These are phyloP conservation scores for Ramichloridium luteum DNA, from an alignment of 2,329 filamentous ascomycete species.

Conservation along the genomic window DNA sequence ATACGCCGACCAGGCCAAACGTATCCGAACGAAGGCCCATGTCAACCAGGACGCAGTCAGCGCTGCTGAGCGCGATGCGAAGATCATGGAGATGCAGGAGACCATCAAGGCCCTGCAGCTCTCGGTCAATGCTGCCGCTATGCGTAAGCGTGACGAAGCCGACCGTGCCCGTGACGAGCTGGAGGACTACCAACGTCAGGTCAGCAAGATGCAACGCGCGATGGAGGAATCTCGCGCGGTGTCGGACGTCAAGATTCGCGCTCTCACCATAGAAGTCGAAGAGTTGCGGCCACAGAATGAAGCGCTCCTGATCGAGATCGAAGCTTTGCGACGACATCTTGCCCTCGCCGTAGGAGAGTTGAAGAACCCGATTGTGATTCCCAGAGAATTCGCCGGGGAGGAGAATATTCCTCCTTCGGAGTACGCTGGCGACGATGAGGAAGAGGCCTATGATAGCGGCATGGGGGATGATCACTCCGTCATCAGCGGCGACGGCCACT, in stretches of 20 bases:
- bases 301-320: constrained; percentile 59
- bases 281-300: constrained; percentile 38
- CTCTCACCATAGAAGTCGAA: constrained; percentile 46
- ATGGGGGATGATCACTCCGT: constrained; percentile 36
- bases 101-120: constrained; percentile 81
- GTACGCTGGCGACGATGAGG: constrained; percentile 34
- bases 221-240: constrained; percentile 93
- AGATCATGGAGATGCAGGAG: constrained; percentile 89
- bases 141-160: constrained; percentile 58
- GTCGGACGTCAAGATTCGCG: constrained; percentile 85
- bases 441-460: constrained; percentile 50
- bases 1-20: constrained; percentile 95
- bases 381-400: constrained; percentile 25
- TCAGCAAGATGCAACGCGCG: constrained; percentile 78
- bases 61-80: constrained; percentile 82
- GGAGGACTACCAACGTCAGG: constrained; percentile 88
- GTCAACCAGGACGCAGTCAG: constrained; percentile 94
- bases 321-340: constrained; percentile 75
- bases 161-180: constrained; percentile 69
- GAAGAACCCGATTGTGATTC: constrained; percentile 75
- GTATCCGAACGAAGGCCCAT: constrained; percentile 83
- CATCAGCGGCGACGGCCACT: constrained; percentile 37
- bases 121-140: constrained; percentile 46
- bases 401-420: constrained; percentile 16
- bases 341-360: constrained; percentile 74